A percentile compares a stretch with the other conserved stretches of the same genome.
These are phyloP conservation scores for Quercus phellos DNA, from an alignment of 331 rosid genomes.

Conservation along the genomic window DNA sequence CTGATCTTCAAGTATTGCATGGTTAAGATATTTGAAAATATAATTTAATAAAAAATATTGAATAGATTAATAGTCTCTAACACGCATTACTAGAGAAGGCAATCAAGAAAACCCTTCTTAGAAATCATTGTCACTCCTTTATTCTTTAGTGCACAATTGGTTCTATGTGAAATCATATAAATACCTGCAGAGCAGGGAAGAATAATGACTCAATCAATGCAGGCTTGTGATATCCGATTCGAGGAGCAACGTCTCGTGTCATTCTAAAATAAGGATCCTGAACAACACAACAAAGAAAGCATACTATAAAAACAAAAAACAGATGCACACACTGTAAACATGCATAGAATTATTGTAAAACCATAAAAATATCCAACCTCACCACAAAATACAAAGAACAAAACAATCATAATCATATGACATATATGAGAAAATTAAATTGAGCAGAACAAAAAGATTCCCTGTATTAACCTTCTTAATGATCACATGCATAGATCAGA, in stretches of 20 bases:
- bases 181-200: conserved; percentile 95
- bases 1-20: neutral
- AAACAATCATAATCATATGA: neutral
- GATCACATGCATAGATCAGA: neutral
- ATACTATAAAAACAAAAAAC: neutral
- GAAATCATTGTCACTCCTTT: neutral
- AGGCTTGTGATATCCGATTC: conserved; percentile 70
- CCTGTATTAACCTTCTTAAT: neutral
- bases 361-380: neutral
- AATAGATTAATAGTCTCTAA: no score
- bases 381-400: neutral
- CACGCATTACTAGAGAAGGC: no score
- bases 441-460: neutral
- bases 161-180: neutral
- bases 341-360: neutral
- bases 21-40: neutral
- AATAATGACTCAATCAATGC: conserved; percentile 81
- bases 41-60: no score
- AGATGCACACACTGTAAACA: neutral
- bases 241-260: conserved; percentile 96
- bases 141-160: neutral
- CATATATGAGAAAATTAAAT: neutral
- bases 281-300: conserved; percentile 25
- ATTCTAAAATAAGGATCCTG: conserved; percentile 97
- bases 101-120: no score